Base-by-base conservation (phyloP, 169 alveolate species). In the Neospora caninum region DNA sequence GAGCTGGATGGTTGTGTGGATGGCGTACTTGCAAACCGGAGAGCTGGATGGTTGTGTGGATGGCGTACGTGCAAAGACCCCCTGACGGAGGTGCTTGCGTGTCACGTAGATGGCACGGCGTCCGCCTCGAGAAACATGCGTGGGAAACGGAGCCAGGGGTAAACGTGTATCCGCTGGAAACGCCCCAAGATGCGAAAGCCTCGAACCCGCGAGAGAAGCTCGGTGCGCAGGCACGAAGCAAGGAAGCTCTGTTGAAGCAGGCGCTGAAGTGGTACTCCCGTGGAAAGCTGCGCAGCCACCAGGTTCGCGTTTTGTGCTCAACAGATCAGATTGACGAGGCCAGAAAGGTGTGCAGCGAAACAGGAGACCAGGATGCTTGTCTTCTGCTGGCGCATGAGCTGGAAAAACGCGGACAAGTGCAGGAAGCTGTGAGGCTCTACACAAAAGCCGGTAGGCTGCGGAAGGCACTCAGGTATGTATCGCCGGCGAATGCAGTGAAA, bases 241-340 rank as follows among this genome's bases (percentile, higher is more conserved):
- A 34, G 43, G 34, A 78, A 78, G 53, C 87, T 36, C 49, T 45
- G 54, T 36, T 82, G 67, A 41, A 39, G 38, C 38, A 82, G 36
- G 89, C 89, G 38, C 22, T 82, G 67, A 20, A 41, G 54, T 82
- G 89, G 89, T 82, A 82, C 89, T 31, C 69, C 7, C 54, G 67
- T 29, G 89, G 69, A 29, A 82, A 43, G 4, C 7, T 41, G 34
- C 67, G 6, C 54, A 25, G 69, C 10, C 89, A 82, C 10, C 64
- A 82, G 41, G 89, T 42, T 18, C 54, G 89, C 54, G 89, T 82
- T 64, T 31, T 82, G 36, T 82, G 89, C 67, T 22, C 67, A 0
- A 42, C 97, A 43, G 97, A 96, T 92, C 97, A 97, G 98, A 96
- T 97, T 7, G 98, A 96, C 54, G 98, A 97, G 69, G 99, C 99